Evolutionary conservation across 495 filamentous ascomycete genomes (phyloP).

Genomic region (Aspergillus cavernicola): DNA sequence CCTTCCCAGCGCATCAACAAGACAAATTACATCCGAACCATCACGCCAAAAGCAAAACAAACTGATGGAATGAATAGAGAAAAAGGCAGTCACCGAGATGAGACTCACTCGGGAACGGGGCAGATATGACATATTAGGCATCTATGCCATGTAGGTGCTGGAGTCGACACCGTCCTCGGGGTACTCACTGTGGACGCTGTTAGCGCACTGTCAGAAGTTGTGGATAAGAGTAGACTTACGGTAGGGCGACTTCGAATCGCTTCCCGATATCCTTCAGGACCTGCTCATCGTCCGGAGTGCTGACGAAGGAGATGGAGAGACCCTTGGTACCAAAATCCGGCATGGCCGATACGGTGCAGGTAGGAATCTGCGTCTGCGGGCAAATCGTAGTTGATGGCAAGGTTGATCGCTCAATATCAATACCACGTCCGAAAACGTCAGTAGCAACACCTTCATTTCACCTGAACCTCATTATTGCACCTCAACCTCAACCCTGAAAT

Average conservation of each 20-base stretch:
- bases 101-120: background rate
- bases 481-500: too few species aligned
- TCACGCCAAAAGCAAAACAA: slow-evolving; percentile 32
- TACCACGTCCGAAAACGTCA: slow-evolving; percentile 98
- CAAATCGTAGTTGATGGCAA: slow-evolving; percentile 98
- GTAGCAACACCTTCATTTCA: slow-evolving; percentile 98
- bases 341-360: slow-evolving; percentile 97
- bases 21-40: slow-evolving; percentile 34
- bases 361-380: slow-evolving; percentile 95
- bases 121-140: slow-evolving; percentile 7
- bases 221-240: slow-evolving; percentile 56
- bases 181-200: slow-evolving; percentile 45
- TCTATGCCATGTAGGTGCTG: slow-evolving; percentile 56
- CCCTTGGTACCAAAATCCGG: slow-evolving; percentile 99
- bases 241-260: slow-evolving; percentile 89
- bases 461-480: too few species aligned
- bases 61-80: slow-evolving; percentile 12
- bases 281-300: slow-evolving; percentile 85
- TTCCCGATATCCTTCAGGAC: slow-evolving; percentile 94
- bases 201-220: slow-evolving; percentile 16
- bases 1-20: slow-evolving; percentile 18
- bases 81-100: slow-evolving; percentile 9
- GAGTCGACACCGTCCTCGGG: slow-evolving; percentile 62
- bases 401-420: slow-evolving; percentile 99
- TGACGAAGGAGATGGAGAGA: slow-evolving; percentile 95